Conservation (phyloP, 2,329 filamentous ascomycete genomes). For the Tolypocladium endophyticum region DNA sequence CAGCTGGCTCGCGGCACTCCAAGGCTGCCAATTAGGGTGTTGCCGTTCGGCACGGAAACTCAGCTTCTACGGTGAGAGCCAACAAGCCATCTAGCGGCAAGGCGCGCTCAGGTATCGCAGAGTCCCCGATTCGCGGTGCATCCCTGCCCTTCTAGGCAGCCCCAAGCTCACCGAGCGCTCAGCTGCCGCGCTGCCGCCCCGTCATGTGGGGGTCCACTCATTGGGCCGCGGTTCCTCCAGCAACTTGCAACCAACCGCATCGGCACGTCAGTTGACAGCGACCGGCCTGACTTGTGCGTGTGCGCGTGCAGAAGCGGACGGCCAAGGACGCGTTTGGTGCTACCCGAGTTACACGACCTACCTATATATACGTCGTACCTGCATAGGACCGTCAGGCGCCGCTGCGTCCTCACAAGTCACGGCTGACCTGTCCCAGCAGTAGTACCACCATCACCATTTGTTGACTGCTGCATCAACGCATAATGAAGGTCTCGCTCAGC, state of each 20-base stretch:
- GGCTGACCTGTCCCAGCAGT: neutral
- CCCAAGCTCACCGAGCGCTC: neutral
- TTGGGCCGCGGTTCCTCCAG: neutral
- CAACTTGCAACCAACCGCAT: neutral
- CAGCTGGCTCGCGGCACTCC: neutral
- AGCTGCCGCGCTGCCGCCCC: neutral
- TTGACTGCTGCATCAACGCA: neutral
- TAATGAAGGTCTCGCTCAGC: slow-evolving; percentile 22
- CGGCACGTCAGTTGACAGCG: neutral
- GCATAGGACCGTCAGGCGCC: neutral
- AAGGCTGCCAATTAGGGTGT: neutral
- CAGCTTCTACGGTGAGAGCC: neutral
- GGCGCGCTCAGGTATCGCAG: neutral
- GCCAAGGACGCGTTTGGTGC: neutral
- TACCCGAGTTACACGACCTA: neutral
- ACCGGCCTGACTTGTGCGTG: neutral
- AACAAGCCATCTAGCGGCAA: neutral
- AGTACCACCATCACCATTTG: neutral
- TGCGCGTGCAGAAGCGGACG: neutral
- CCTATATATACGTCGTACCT: no score
- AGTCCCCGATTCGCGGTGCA: neutral
- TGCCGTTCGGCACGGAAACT: neutral
- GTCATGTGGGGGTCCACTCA: neutral
- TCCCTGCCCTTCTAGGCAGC: neutral
- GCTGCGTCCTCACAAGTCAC: neutral